These are phyloP conservation scores for Paramecium pentaurelia DNA, from an alignment of 73 alveolate species.

Conservation along the genomic window DNA sequence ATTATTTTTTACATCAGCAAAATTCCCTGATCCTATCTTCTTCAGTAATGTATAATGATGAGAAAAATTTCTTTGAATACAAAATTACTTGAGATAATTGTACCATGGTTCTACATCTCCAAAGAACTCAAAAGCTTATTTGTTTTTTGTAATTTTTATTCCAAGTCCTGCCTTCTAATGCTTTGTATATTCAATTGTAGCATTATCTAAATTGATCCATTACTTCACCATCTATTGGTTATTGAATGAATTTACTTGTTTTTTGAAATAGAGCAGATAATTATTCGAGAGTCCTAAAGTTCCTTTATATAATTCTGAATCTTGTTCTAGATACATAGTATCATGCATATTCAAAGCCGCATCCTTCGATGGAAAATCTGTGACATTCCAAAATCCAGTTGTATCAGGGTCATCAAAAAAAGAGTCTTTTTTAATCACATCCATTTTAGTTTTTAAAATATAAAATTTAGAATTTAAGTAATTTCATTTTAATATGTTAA, in stretches of 20 bases:
- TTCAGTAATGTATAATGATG: slow-evolving; percentile 3
- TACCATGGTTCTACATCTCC: slow-evolving; percentile 8
- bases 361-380: neutral
- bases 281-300: neutral
- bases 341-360: neutral
- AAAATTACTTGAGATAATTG: neutral
- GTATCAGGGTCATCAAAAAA: neutral
- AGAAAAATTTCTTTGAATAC: slow-evolving; percentile 33
- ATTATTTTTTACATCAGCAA: slow-evolving; percentile 3
- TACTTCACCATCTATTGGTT: neutral
- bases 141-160: neutral
- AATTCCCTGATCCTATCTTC: slow-evolving; percentile 50
- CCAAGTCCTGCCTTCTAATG: neutral
- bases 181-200: neutral
- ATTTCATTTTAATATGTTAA: neutral
- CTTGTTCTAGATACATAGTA: neutral
- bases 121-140: neutral
- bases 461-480: neutral
- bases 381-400: neutral
- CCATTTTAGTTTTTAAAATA: neutral
- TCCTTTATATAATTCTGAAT: neutral
- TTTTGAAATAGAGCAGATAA: neutral
- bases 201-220: neutral
- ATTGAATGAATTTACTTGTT: neutral
- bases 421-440: neutral